phyloP scores from a whole-genome alignment of 2,329 filamentous ascomycete genomes.

The Epichloe hybrida region DNA sequence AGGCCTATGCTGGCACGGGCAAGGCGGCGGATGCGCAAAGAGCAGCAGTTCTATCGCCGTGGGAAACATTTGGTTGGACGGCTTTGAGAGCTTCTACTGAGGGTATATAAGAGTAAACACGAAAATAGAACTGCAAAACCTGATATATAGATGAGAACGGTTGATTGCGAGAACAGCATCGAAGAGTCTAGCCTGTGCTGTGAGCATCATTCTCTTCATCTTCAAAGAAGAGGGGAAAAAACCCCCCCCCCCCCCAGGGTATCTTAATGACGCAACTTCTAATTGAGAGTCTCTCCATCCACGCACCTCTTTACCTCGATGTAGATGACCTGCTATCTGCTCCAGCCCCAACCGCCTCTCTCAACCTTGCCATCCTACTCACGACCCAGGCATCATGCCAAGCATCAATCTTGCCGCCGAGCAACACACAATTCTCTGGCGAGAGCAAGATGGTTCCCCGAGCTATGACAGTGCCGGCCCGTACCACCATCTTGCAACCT shows the following conservation, averaged over 20 bases:
- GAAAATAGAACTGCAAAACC: slow-evolving; percentile 4
- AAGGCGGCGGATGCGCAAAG: slow-evolving; percentile 60
- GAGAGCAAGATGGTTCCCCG: slow-evolving; percentile 71
- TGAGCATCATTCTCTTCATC: too few species aligned
- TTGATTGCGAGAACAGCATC: too few species aligned
- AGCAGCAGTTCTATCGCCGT: slow-evolving; percentile 70
- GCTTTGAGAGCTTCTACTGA: slow-evolving; percentile 28
- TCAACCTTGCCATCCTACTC: slow-evolving; percentile 55
- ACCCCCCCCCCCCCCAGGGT: too few species aligned
- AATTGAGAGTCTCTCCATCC: slow-evolving; percentile 2
- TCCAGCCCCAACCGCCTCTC: slow-evolving; percentile 35
- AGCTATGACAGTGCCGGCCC: slow-evolving; percentile 49
- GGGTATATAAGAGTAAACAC: slow-evolving; percentile 9
- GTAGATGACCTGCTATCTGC: not conserved
- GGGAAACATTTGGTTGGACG: slow-evolving; percentile 54
- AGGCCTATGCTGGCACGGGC: slow-evolving; percentile 62
- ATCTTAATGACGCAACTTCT: not conserved
- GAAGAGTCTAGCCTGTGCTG: too few species aligned
- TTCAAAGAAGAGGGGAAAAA: too few species aligned
- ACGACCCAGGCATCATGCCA: slow-evolving; percentile 69
- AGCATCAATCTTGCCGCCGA: slow-evolving; percentile 79
- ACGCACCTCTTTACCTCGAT: not conserved
- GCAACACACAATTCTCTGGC: slow-evolving; percentile 48
- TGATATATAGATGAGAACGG: not conserved
- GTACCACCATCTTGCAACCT: slow-evolving; percentile 69